Conservation (phyloP, 2,329 filamentous ascomycete species). For the Paramyrothecium roridum region DNA sequence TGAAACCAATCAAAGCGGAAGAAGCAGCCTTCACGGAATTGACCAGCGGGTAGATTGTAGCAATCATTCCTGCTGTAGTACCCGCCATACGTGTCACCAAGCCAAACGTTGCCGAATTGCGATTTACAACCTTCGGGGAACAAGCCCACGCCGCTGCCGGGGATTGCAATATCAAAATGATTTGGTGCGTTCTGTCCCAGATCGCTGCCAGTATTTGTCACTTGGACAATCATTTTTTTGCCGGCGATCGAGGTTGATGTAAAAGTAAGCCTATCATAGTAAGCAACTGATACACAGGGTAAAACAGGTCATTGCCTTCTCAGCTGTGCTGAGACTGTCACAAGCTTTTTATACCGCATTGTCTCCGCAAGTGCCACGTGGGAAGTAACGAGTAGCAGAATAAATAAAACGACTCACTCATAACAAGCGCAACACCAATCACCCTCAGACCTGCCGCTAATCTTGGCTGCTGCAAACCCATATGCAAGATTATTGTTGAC, state of each 20-base stretch:
- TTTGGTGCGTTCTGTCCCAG: not conserved
- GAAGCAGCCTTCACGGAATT: not conserved
- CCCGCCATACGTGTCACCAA: not conserved
- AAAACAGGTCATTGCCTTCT: not conserved
- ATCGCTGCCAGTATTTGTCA: not conserved
- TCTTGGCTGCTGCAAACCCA: not conserved
- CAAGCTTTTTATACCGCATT: not conserved
- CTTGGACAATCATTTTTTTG: not conserved
- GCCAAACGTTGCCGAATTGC: not conserved
- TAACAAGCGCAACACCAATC: not conserved
- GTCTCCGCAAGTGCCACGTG: not conserved
- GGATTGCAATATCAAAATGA: not conserved
- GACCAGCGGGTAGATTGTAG: not conserved
- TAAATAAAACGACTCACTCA: not conserved
- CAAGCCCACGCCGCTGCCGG: not conserved
- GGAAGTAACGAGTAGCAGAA: not conserved
- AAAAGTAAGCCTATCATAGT: not conserved
- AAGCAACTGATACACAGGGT: not conserved
- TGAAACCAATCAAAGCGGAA: not conserved
- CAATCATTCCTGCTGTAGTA: not conserved
- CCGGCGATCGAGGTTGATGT: not conserved
- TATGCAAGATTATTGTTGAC: not conserved
- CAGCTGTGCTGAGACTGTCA: no score
- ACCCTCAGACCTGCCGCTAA: not conserved
- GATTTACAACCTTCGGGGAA: not conserved